Evolutionary conservation across 2,329 filamentous ascomycete species (phyloP).

Genomic region (Pseudocercospora pini-densiflorae): DNA sequence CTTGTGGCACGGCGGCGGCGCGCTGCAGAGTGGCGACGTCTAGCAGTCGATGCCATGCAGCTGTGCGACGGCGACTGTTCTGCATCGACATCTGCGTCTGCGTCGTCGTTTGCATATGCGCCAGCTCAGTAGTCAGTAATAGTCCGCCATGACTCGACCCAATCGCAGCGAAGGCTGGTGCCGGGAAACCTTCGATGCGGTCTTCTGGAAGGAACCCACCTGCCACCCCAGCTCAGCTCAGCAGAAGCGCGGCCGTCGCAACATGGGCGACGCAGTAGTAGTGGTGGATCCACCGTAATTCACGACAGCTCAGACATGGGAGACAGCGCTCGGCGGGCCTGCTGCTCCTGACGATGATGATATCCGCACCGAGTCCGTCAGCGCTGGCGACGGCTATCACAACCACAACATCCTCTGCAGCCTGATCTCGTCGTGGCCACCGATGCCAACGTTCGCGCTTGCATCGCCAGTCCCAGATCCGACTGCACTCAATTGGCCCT

Average conservation of each 20-base stretch:
- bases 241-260: neutral
- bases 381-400: neutral
- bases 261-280: neutral
- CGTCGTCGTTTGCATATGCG: neutral
- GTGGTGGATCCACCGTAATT: neutral
- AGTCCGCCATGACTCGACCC: neutral
- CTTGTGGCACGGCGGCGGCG: neutral
- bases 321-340: too few species aligned
- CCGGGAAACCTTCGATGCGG: conserved; percentile 1
- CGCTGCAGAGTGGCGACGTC: neutral
- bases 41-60: neutral
- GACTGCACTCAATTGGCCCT: neutral
- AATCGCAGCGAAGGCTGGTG: neutral
- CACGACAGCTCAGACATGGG: neutral
- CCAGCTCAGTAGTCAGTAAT: too few species aligned
- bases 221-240: neutral
- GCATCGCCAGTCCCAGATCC: neutral
- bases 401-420: neutral
- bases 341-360: neutral
- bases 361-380: neutral
- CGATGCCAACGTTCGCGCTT: conserved; percentile 2
- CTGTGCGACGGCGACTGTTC: neutral
- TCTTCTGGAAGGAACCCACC: conserved; percentile 2
- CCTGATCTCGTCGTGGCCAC: neutral
- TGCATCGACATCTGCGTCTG: neutral